Conservation (phyloP, 768 basidiomycete species). For the Tricholoma saponaceum region DNA sequence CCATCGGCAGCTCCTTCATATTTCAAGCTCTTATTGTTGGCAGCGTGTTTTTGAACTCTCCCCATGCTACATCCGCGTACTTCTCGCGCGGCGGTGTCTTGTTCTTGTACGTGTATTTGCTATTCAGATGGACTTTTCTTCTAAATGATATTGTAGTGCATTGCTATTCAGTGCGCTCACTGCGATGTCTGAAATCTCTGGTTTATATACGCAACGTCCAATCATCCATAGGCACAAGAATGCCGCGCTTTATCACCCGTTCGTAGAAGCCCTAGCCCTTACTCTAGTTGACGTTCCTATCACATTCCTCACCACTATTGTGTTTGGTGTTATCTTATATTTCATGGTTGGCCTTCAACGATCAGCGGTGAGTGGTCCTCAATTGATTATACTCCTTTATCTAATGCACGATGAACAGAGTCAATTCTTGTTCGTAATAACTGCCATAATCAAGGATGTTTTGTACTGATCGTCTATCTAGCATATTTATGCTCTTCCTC, state of each 20-base stretch:
- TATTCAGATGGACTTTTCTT: not conserved
- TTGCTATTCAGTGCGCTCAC: slow-evolving; percentile 6
- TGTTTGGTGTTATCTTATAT: slow-evolving; percentile 52
- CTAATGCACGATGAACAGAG: slow-evolving; percentile 3
- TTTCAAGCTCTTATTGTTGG: slow-evolving; percentile 52
- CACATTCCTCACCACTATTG: slow-evolving; percentile 39
- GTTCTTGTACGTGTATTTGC: slow-evolving; percentile 53
- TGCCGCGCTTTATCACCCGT: slow-evolving; percentile 49
- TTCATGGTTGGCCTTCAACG: slow-evolving; percentile 59
- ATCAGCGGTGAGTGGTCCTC: slow-evolving; percentile 25
- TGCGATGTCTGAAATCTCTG: slow-evolving; percentile 19
- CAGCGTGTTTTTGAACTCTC: slow-evolving; percentile 57
- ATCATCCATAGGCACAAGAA: slow-evolving; percentile 56
- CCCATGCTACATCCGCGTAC: slow-evolving; percentile 52
- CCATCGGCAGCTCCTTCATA: slow-evolving; percentile 41
- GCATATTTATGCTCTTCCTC: slow-evolving; percentile 55
- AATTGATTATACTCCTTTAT: not conserved
- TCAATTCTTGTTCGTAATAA: slow-evolving; percentile 56
- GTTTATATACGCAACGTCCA: slow-evolving; percentile 56
- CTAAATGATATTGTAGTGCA: slow-evolving; percentile 5
- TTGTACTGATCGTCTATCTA: slow-evolving; percentile 17
- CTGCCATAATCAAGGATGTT: slow-evolving; percentile 19
- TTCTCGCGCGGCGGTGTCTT: slow-evolving; percentile 76
- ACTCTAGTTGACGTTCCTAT: slow-evolving; percentile 62
- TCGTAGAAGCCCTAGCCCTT: slow-evolving; percentile 36